Percentiles rank a stretch among this genome's conserved stretches.
Conservation (phyloP, 331 rosid species). For the Malus hybrid region DNA sequence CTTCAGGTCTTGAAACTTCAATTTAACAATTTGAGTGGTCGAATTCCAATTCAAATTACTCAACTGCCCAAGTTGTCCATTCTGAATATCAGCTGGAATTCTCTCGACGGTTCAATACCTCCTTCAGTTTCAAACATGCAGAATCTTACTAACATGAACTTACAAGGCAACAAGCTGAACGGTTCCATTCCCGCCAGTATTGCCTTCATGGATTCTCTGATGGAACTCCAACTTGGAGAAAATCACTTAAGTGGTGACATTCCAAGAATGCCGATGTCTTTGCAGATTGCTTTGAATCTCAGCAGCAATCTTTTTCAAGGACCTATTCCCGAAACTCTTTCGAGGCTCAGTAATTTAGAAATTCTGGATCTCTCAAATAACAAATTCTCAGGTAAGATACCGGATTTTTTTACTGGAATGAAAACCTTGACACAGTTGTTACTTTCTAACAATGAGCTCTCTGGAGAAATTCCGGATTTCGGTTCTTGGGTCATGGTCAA, state of each 20-base stretch:
- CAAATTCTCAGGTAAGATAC: slow-evolving; percentile 52
- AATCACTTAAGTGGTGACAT: slow-evolving; percentile 48
- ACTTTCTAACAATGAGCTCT: slow-evolving; percentile 50
- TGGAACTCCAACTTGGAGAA: slow-evolving; percentile 67
- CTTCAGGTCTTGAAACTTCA: slow-evolving; percentile 66
- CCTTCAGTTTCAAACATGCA: slow-evolving; percentile 24
- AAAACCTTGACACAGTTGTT: slow-evolving; percentile 33
- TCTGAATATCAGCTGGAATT: slow-evolving; percentile 20
- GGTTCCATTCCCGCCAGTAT: slow-evolving; percentile 48
- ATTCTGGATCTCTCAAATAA: slow-evolving; percentile 81
- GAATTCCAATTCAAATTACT: slow-evolving; percentile 41
- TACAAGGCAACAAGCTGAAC: slow-evolving; percentile 42
- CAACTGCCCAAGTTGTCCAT: slow-evolving; percentile 17
- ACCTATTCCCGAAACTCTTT: slow-evolving; percentile 32
- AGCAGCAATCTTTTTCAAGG: slow-evolving; percentile 59
- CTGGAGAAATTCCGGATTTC: slow-evolving; percentile 43
- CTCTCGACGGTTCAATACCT: slow-evolving; percentile 58
- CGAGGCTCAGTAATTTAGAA: slow-evolving; percentile 28
- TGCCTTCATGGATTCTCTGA: slow-evolving; percentile 7
- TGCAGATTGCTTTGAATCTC: slow-evolving; percentile 70
- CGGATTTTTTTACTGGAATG: slow-evolving; percentile 19
- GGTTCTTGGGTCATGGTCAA: not conserved
- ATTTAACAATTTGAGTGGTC: slow-evolving; percentile 43
- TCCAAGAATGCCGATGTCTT: slow-evolving; percentile 45
- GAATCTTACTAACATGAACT: slow-evolving; percentile 28